These are phyloP conservation scores for Brassica incana DNA, from an alignment of 345 rosid species.

Conservation along the genomic window DNA sequence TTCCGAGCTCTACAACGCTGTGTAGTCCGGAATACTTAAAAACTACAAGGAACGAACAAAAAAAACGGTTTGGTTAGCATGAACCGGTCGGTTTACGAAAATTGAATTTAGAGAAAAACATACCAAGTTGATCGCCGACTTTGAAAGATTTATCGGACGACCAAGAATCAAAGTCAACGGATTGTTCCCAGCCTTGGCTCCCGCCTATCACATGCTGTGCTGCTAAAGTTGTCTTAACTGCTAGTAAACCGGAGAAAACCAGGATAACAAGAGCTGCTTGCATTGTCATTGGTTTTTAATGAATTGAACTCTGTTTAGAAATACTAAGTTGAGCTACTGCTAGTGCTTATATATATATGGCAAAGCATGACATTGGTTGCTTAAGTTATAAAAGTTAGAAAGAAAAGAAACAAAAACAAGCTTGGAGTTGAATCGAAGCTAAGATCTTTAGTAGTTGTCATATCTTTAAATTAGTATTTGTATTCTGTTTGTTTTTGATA, in stretches of 20 bases:
- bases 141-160: constrained; percentile 64
- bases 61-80: neutral
- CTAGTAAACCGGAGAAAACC: constrained; percentile 41
- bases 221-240: constrained; percentile 44
- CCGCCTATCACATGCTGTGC: constrained; percentile 75
- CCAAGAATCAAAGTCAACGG: constrained; percentile 76
- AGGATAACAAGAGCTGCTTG: constrained; percentile 35
- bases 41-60: constrained; percentile 36
- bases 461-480: constrained; percentile 16
- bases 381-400: constrained; percentile 13
- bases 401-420: constrained; percentile 32
- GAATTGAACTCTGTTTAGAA: neutral
- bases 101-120: constrained; percentile 2
- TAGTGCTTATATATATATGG: constrained; percentile 20
- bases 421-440: constrained; percentile 75
- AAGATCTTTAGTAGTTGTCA: constrained; percentile 36
- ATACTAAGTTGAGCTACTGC: neutral
- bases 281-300: constrained; percentile 31
- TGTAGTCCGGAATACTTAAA: constrained; percentile 88
- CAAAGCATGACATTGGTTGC: constrained; percentile 27
- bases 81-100: constrained; percentile 15
- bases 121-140: constrained; percentile 83
- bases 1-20: constrained; percentile 75
- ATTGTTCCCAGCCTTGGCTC: constrained; percentile 88
- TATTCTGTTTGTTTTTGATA: neutral